Percentiles rank a stretch among this genome's conserved stretches.
phyloP scores from a whole-genome alignment of 306 rosid genomes.

The Senna tora region DNA sequence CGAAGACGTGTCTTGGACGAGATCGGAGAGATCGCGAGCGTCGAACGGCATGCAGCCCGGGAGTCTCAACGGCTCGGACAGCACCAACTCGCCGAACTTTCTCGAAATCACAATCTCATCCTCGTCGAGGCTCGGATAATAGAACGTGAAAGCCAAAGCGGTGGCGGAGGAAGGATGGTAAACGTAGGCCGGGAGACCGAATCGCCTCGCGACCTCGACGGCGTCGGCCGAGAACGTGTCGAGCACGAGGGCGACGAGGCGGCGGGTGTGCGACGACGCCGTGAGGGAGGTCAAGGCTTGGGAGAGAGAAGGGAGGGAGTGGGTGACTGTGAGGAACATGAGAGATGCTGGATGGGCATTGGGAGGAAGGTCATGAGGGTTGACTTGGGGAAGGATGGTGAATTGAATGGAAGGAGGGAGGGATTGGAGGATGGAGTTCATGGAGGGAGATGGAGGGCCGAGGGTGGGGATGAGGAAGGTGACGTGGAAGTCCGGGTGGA shows the following conservation, averaged over 20 bases:
- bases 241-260: not conserved
- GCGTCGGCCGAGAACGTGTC: not conserved
- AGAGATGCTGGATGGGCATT: not conserved
- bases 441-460: not conserved
- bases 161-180: not conserved
- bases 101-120: not conserved
- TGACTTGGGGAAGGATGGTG: conserved; percentile 19
- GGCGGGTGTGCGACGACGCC: too few species aligned
- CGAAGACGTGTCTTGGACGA: not conserved
- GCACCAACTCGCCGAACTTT: not conserved
- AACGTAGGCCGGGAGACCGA: conserved; percentile 20
- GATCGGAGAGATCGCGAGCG: not conserved
- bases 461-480: conserved; percentile 17
- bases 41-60: not conserved
- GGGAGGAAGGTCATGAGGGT: not conserved
- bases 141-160: not conserved
- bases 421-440: not conserved
- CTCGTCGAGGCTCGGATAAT: not conserved
- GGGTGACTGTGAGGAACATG: not conserved
- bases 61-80: not conserved
- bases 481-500: not conserved
- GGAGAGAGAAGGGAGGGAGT: conserved; percentile 7
- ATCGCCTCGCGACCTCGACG: conserved; percentile 19
- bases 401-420: conserved; percentile 8
- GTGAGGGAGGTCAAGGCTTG: not conserved